Evolutionary conservation across 768 basidiomycete genomes (phyloP).

Genomic region (Neoboletus subvelutipes): DNA sequence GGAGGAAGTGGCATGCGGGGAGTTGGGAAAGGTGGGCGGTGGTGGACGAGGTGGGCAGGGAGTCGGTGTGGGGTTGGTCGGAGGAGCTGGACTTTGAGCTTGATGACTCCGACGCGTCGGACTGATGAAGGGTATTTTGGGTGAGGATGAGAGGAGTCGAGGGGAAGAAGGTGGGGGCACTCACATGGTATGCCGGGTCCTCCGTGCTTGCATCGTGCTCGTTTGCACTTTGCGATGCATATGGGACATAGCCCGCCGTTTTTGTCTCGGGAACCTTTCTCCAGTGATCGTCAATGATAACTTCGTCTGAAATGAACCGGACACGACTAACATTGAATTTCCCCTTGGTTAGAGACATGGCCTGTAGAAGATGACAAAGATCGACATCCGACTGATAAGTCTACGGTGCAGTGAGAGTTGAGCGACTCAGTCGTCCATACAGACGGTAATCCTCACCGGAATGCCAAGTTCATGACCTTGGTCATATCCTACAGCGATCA

Average conservation of each 20-base stretch:
- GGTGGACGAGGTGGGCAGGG: slow-evolving; percentile 17
- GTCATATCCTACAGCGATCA: slow-evolving; percentile 25
- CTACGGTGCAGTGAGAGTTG: slow-evolving; percentile 13
- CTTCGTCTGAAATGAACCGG: background rate
- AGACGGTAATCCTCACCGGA: slow-evolving; percentile 19
- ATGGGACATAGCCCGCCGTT: slow-evolving; percentile 21
- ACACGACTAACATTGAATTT: slow-evolving; percentile 31
- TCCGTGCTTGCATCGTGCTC: slow-evolving; percentile 45
- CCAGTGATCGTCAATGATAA: slow-evolving; percentile 27
- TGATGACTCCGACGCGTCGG: slow-evolving; percentile 47
- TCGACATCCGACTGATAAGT: slow-evolving; percentile 39
- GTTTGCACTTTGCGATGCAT: slow-evolving; percentile 35
- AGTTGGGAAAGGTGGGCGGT: slow-evolving; percentile 11
- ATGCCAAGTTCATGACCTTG: slow-evolving; percentile 19
- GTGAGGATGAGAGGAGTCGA: background rate
- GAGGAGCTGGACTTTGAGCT: slow-evolving; percentile 42
- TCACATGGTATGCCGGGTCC: slow-evolving; percentile 44
- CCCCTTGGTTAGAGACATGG: slow-evolving; percentile 46
- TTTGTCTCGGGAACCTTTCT: slow-evolving; percentile 33
- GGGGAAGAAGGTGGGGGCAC: slow-evolving; percentile 3
- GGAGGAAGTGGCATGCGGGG: slow-evolving; percentile 63
- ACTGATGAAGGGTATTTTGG: slow-evolving; percentile 28
- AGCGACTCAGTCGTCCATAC: background rate
- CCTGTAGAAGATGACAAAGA: slow-evolving; percentile 52
- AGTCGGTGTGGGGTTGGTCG: slow-evolving; percentile 21